Percentiles rank a stretch among this genome's conserved stretches.
Conservation (phyloP, 129 eudicot species). For the Flaveria robusta region DNA sequence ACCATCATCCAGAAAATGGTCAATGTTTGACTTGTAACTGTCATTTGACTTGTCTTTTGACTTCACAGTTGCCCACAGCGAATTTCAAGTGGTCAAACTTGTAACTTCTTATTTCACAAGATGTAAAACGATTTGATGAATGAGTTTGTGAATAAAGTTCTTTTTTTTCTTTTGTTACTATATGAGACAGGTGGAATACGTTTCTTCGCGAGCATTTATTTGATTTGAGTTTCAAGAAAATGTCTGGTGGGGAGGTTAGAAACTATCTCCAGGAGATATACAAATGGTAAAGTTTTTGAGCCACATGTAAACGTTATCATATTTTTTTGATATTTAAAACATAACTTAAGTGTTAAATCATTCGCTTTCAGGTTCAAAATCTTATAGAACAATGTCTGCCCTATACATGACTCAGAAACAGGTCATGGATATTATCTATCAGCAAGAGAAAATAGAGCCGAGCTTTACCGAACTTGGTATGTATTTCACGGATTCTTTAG, state of each 20-base stretch:
- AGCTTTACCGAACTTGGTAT: slow-evolving; percentile 81
- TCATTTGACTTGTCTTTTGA: too few species aligned
- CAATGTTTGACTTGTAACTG: slow-evolving; percentile 32
- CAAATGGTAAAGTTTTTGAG: slow-evolving; percentile 55
- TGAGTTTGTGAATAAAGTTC: not conserved
- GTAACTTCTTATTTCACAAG: not conserved
- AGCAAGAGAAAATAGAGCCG: slow-evolving; percentile 67
- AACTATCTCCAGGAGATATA: slow-evolving; percentile 59
- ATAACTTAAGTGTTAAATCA: not conserved
- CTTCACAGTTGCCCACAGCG: slow-evolving; percentile 20
- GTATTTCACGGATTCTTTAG: not conserved
- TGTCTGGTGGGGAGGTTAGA: slow-evolving; percentile 74
- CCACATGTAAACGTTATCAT: not conserved
- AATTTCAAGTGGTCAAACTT: not conserved
- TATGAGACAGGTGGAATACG: slow-evolving; percentile 30
- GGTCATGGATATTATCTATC: slow-evolving; percentile 51
- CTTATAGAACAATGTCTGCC: slow-evolving; percentile 77
- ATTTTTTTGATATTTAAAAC: not conserved
- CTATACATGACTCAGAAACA: slow-evolving; percentile 82
- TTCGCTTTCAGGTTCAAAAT: slow-evolving; percentile 68
- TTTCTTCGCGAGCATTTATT: not conserved
- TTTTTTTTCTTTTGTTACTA: slow-evolving; percentile 1
- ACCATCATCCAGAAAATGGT: slow-evolving; percentile 11
- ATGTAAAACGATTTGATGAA: not conserved
- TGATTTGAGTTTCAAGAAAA: slow-evolving; percentile 24